A percentile compares a stretch with the other conserved stretches of the same genome.
phyloP scores from a whole-genome alignment of 202 grass and related monocot species.

The Eragrostis tef region DNA sequence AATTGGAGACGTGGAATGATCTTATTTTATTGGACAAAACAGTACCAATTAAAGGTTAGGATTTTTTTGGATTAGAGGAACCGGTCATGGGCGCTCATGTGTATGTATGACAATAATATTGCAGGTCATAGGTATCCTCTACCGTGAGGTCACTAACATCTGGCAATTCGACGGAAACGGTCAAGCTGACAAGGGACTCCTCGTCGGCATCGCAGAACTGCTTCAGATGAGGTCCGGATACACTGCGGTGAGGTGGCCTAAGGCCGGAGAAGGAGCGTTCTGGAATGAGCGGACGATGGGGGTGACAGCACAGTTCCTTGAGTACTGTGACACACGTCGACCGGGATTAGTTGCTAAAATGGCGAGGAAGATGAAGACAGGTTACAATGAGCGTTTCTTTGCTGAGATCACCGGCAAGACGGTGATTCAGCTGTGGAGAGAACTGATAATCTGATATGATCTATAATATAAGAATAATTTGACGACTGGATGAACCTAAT shows the following conservation, averaged over 20 bases:
- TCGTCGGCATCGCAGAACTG: background rate
- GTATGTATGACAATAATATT: too few species aligned
- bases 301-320: background rate
- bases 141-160: background rate
- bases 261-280: background rate
- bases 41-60: too few species aligned
- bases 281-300: background rate
- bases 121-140: background rate
- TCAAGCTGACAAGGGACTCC: background rate
- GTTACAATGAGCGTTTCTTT: background rate
- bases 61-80: too few species aligned
- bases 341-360: background rate
- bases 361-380: background rate
- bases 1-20: too few species aligned
- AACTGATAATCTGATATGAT: too few species aligned
- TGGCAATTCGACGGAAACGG: background rate
- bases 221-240: background rate
- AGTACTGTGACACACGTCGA: background rate
- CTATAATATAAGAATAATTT: too few species aligned
- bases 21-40: too few species aligned
- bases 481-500: too few species aligned
- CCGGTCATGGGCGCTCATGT: too few species aligned
- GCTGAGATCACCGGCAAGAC: background rate
- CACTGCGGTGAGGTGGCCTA: background rate
- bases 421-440: background rate